These are phyloP conservation scores for Trametes coccinea DNA, from an alignment of 768 basidiomycete genomes.

Conservation along the genomic window DNA sequence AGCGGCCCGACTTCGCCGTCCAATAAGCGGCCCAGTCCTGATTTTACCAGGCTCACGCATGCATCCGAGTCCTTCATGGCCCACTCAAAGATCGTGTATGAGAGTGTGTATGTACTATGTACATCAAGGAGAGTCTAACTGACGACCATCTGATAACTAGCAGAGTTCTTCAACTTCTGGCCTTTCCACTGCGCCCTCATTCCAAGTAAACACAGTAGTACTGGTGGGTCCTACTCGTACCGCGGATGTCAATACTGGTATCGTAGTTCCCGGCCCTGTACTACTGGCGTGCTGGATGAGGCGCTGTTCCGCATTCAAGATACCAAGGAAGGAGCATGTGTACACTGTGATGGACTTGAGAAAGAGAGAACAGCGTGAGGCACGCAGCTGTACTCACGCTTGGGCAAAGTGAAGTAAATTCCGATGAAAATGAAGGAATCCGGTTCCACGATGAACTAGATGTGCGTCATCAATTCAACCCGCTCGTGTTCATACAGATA, in stretches of 20 bases:
- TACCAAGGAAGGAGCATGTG: constrained; percentile 9
- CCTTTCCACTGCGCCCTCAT: neutral
- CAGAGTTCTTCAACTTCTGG: neutral
- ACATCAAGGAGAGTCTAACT: too few species aligned
- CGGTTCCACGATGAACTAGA: neutral
- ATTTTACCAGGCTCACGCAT: too few species aligned
- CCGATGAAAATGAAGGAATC: constrained; percentile 1
- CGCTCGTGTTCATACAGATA: too few species aligned
- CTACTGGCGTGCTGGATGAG: neutral
- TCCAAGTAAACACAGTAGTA: neutral
- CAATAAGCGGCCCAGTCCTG: too few species aligned
- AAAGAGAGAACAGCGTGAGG: neutral
- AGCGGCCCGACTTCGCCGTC: too few species aligned
- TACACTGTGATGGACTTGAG: neutral
- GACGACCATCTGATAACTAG: neutral
- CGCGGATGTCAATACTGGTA: constrained; percentile 8
- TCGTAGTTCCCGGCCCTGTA: neutral
- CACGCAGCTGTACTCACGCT: neutral
- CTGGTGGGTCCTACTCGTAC: constrained; percentile 3
- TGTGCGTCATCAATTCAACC: neutral
- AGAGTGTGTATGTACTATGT: too few species aligned
- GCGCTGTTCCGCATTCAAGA: constrained; percentile 9
- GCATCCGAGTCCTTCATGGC: too few species aligned
- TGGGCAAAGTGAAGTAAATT: constrained; percentile 1
- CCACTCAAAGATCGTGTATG: too few species aligned